A percentile compares a stretch with the other conserved stretches of the same genome.
Evolutionary conservation across 1,284 basidiomycete species (phyloP).

Genomic region (Heterobasidion irregulare): DNA sequence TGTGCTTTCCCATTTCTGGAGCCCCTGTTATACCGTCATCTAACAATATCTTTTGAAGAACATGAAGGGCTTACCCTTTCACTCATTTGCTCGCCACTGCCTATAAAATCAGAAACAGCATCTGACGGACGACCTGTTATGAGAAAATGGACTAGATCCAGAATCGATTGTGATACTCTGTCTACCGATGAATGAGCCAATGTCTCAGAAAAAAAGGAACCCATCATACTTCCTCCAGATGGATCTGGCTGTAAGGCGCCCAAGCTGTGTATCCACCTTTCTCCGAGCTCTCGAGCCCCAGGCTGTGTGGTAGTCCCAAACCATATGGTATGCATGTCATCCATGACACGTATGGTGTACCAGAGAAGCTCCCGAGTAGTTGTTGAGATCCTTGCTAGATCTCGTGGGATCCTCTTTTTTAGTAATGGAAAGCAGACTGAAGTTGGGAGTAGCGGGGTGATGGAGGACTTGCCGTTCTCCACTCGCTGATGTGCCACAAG

Average conservation of each 20-base stretch:
- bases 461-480: background rate
- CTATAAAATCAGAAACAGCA: conserved; percentile 61
- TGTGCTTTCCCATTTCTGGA: conserved; percentile 74
- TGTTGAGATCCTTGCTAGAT: conserved; percentile 63
- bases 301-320: conserved; percentile 54
- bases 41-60: conserved; percentile 8
- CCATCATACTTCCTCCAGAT: conserved; percentile 5
- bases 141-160: conserved; percentile 66
- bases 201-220: background rate
- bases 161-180: conserved; percentile 48
- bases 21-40: conserved; percentile 33
- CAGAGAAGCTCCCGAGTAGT: conserved; percentile 61
- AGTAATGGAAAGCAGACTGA: conserved; percentile 51
- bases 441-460: conserved; percentile 32
- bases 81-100: conserved; percentile 70
- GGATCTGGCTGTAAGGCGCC: conserved; percentile 48
- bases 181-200: conserved; percentile 26
- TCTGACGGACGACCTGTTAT: conserved; percentile 64
- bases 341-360: conserved; percentile 60
- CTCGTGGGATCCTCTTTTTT: conserved; percentile 43
- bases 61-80: conserved; percentile 48
- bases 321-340: conserved; percentile 66
- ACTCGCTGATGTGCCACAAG: conserved; percentile 38
- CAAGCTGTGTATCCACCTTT: conserved; percentile 60
- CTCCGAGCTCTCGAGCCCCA: conserved; percentile 65